Conservation (phyloP, 441 rosid species). For the Lepidium campestre region DNA sequence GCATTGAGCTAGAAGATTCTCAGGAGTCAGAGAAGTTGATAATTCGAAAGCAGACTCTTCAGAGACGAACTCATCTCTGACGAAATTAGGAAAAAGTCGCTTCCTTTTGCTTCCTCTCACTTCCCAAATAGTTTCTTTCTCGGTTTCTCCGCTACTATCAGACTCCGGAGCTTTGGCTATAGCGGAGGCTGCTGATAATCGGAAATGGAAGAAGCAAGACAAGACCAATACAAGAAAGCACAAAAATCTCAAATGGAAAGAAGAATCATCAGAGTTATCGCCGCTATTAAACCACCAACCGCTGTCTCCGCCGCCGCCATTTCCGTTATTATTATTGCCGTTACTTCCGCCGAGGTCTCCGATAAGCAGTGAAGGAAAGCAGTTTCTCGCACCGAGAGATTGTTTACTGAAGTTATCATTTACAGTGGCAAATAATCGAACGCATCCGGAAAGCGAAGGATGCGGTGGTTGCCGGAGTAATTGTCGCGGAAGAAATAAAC, state of each 20-base stretch:
- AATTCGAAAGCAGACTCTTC: slow-evolving; percentile 27
- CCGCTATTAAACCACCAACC: slow-evolving; percentile 37
- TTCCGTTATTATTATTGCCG: slow-evolving; percentile 23
- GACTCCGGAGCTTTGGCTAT: slow-evolving; percentile 27
- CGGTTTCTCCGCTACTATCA: slow-evolving; percentile 18
- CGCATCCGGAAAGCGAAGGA: not conserved
- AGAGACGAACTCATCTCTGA: slow-evolving; percentile 47
- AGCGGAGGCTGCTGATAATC: slow-evolving; percentile 39
- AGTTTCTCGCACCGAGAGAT: not conserved
- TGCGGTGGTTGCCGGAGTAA: slow-evolving; percentile 2
- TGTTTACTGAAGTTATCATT: slow-evolving; percentile 3
- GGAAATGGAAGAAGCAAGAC: slow-evolving; percentile 35
- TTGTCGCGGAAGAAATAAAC: slow-evolving; percentile 7
- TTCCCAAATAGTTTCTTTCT: slow-evolving; percentile 56
- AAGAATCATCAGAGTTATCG: slow-evolving; percentile 27
- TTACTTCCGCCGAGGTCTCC: slow-evolving; percentile 18
- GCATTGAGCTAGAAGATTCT: slow-evolving; percentile 39
- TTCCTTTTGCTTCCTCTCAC: slow-evolving; percentile 70
- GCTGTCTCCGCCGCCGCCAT: slow-evolving; percentile 26
- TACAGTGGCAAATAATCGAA: slow-evolving; percentile 4
- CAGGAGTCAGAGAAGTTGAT: slow-evolving; percentile 28
- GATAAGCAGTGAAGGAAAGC: not conserved
- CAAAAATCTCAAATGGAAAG: slow-evolving; percentile 16
- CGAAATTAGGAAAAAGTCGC: slow-evolving; percentile 46
- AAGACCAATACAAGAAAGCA: slow-evolving; percentile 30